phyloP scores from a whole-genome alignment of 352 stramenopile genomes.

The Pythium rishiriense region DNA sequence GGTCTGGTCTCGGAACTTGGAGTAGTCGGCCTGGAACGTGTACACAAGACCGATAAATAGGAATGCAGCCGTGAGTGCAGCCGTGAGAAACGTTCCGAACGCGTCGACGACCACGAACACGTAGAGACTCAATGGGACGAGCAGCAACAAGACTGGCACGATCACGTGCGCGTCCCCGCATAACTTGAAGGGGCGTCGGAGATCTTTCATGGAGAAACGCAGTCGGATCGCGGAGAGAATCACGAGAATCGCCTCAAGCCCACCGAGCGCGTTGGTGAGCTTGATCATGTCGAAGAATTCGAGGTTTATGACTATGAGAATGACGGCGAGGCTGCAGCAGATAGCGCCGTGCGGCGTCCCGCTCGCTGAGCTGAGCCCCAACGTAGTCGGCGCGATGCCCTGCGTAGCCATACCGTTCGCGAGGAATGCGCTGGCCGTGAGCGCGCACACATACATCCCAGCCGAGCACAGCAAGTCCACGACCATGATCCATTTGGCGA shows the following conservation, averaged over 20 bases:
- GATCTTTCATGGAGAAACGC: constrained; percentile 36
- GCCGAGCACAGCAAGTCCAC: constrained; percentile 39
- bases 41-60: constrained; percentile 58
- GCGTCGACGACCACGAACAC: constrained; percentile 39
- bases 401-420: constrained; percentile 56
- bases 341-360: constrained; percentile 42
- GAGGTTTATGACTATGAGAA: constrained; percentile 57
- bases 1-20: constrained; percentile 33
- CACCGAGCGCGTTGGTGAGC: constrained; percentile 53
- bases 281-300: constrained; percentile 51
- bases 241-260: constrained; percentile 43
- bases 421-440: constrained; percentile 53
- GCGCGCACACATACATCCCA: constrained; percentile 45
- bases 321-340: constrained; percentile 56
- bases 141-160: constrained; percentile 37
- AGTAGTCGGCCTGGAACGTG: constrained; percentile 45
- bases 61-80: constrained; percentile 42
- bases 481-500: constrained; percentile 33
- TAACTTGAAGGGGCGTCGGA: constrained; percentile 45
- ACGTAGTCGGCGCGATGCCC: constrained; percentile 43
- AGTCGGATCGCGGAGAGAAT: constrained; percentile 43
- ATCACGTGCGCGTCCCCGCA: constrained; percentile 35
- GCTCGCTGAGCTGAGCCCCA: constrained; percentile 37
- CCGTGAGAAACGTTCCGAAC: constrained; percentile 45
- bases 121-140: constrained; percentile 37